Conservation (phyloP, 169 alveolate species). For the Cryptosporidium sp. region DNA sequence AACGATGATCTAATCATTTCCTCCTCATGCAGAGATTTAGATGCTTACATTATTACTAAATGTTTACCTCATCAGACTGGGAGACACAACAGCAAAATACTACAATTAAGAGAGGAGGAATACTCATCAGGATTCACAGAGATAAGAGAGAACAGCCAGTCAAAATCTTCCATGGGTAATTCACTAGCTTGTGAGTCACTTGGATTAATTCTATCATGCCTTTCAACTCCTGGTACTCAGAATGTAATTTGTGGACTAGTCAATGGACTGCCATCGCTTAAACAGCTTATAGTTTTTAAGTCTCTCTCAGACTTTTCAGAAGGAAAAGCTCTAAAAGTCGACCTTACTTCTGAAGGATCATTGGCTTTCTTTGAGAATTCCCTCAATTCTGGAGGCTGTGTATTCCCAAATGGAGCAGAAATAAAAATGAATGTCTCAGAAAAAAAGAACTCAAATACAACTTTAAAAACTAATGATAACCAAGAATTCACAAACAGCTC, state of each 20-base stretch:
- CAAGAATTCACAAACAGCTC: neutral
- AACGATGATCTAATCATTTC: constrained; percentile 21
- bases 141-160: neutral
- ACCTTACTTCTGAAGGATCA: neutral
- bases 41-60: neutral
- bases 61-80: constrained; percentile 36
- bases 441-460: neutral
- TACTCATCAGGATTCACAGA: neutral
- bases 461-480: neutral
- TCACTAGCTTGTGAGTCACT: constrained; percentile 12
- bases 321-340: constrained; percentile 37
- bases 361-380: constrained; percentile 3
- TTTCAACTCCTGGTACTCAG: constrained; percentile 59
- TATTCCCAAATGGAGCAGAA: constrained; percentile 31
- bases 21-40: constrained; percentile 5
- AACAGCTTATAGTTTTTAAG: constrained; percentile 24
- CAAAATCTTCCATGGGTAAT: neutral
- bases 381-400: constrained; percentile 44
- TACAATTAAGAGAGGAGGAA: constrained; percentile 32
- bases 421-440: neutral
- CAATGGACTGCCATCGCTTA: neutral
- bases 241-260: constrained; percentile 39
- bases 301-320: constrained; percentile 4
- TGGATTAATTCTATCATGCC: constrained; percentile 37
- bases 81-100: constrained; percentile 3